Base-by-base conservation (phyloP, 1,284 basidiomycete species). In the Termitomyces sp. region DNA sequence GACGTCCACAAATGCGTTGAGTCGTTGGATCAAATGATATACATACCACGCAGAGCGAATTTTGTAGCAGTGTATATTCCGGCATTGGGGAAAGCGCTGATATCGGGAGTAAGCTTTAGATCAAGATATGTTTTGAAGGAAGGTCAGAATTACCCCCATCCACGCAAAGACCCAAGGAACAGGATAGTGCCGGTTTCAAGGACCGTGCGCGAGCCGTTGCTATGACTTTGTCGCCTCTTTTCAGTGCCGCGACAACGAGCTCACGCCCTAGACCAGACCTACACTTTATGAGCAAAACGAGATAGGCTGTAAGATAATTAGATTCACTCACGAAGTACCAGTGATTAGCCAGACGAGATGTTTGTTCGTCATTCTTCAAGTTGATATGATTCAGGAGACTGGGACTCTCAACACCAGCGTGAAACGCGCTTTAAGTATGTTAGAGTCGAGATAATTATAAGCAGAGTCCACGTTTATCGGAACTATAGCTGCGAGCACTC, bases 201-300 rank as follows among this genome's bases (percentile, higher is more conserved):
- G 70, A 71, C 5, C 67, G 62, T n/a, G 62, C 63, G 5, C 73
- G 65, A 7, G 60, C 62, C 3, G 72, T 70, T 4, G 72, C 72
- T 33, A 75, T 73, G 42, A 79, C 77, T 44, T 68, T 70, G 55
- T 78, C 76, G 12, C 75, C 76, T 39, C 69, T 63, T 50, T 64
- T 70, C 33, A 76, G 67, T 12, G 71, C 73, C 17, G 70, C 70
- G 24, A 70, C 58, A 5, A 73, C 69, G 13, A 78, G 68, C 41
- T 71, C 65, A 50, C 71, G 73, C 2, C 75, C 77, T 44, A 78
- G 63, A 43, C 76, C 76, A 28, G 47, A 39, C 10, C 47, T 49
- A 48, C 9, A 6, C 3, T 15, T 7, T 5, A 3, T 48, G 8
- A 36, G 31, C 13, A 48, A 9, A 24, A 21, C 15, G 17, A 36